Percentiles rank a stretch among this genome's conserved stretches.
phyloP scores from a whole-genome alignment of 345 rosid species.

The Eucalyptus sp. region DNA sequence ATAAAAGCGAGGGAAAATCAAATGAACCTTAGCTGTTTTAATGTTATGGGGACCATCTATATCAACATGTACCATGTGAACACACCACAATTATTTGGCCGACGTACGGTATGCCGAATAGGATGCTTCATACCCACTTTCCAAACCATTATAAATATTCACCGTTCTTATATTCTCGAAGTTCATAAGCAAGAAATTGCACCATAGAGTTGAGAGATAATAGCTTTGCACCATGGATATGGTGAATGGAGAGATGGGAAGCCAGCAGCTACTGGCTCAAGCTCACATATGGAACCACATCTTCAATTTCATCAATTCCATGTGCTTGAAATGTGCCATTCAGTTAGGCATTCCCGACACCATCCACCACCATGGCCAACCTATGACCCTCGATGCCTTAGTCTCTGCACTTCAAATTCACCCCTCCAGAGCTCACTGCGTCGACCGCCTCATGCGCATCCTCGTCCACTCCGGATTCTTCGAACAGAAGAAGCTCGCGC shows the following conservation, averaged over 20 bases:
- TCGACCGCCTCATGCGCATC: conserved; percentile 18
- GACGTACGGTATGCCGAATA: not conserved
- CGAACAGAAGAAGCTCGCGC: not conserved
- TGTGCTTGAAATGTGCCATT: conserved; percentile 27
- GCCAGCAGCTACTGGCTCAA: conserved; percentile 7
- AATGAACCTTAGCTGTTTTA: not conserved
- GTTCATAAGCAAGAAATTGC: not conserved
- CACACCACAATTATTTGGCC: not conserved
- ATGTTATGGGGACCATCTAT: not conserved
- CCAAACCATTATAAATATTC: not conserved
- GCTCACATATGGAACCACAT: conserved; percentile 12
- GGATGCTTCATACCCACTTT: not conserved
- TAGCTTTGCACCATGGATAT: not conserved
- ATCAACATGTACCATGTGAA: not conserved
- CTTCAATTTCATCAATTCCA: conserved; percentile 7
- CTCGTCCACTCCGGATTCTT: conserved; percentile 25
- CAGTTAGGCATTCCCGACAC: conserved; percentile 23
- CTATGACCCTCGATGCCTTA: conserved; percentile 18
- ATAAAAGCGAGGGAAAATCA: not conserved
- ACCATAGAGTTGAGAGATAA: not conserved
- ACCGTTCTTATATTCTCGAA: not conserved
- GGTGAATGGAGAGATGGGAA: not conserved
- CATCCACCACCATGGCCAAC: conserved; percentile 19
- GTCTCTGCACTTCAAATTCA: not conserved
- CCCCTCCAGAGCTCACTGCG: not conserved